Conservation (phyloP, 2,329 filamentous ascomycete species). For the Cladophialophora immunda region DNA sequence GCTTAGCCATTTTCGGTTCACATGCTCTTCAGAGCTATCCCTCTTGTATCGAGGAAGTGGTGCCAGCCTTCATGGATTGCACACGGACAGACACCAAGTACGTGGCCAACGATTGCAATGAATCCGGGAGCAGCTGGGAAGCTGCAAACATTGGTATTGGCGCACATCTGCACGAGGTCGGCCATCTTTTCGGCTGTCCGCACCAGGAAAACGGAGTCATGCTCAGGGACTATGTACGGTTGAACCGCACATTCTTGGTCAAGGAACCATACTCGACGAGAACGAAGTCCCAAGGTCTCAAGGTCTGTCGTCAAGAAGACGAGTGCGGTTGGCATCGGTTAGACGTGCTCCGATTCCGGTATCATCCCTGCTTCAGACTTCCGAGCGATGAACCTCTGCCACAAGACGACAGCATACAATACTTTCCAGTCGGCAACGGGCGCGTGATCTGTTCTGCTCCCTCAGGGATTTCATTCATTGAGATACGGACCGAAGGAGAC, state of each 20-base stretch:
- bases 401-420: constrained; percentile 78
- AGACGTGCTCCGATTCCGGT: constrained; percentile 86
- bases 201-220: constrained; percentile 93
- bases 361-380: constrained; percentile 87
- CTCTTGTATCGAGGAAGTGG: constrained; percentile 85
- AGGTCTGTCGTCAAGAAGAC: constrained; percentile 75
- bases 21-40: constrained; percentile 93
- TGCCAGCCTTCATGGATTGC: constrained; percentile 87
- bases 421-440: constrained; percentile 82
- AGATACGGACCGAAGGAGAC: constrained; percentile 82
- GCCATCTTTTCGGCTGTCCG: constrained; percentile 88
- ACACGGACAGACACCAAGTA: constrained; percentile 82
- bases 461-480: constrained; percentile 84
- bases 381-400: constrained; percentile 74
- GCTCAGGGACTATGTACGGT: constrained; percentile 82
- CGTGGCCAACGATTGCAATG: constrained; percentile 85
- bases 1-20: constrained; percentile 90
- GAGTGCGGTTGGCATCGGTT: constrained; percentile 93
- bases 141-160: constrained; percentile 94
- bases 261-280: constrained; percentile 87
- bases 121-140: constrained; percentile 92
- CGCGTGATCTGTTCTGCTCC: constrained; percentile 79
- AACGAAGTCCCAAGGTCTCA: constrained; percentile 80
- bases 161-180: constrained; percentile 89
- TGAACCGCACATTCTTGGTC: constrained; percentile 83